phyloP scores from a whole-genome alignment of 345 rosid genomes.

The Trapa bicornis region DNA sequence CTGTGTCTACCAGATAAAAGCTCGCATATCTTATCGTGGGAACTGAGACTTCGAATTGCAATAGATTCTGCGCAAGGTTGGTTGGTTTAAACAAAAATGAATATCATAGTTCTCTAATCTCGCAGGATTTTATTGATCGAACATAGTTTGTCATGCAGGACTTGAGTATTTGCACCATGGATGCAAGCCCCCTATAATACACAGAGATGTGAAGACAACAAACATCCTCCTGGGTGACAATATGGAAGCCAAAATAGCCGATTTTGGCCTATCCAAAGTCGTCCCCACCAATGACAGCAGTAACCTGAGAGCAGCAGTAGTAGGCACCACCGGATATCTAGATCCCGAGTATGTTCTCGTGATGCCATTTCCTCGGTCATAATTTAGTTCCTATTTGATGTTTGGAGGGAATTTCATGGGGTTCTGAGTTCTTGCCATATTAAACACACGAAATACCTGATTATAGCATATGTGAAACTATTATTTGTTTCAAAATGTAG shows the following conservation, averaged over 20 bases:
- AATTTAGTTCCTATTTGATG: not conserved
- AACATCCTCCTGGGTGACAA: conserved; percentile 21
- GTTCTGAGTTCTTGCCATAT: not conserved
- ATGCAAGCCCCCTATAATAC: conserved; percentile 22
- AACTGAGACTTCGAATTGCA: conserved; percentile 38
- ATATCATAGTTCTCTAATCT: not conserved
- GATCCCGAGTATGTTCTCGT: conserved; percentile 9
- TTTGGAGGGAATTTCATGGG: not conserved
- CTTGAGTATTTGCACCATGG: conserved; percentile 25
- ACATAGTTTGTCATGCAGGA: conserved; percentile 6
- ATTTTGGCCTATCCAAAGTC: conserved; percentile 13
- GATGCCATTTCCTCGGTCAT: not conserved
- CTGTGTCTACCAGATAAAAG: conserved; percentile 16
- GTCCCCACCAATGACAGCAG: conserved; percentile 3
- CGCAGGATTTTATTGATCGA: too few relatives aligned
- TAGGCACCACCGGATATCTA: conserved; percentile 13
- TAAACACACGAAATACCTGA: too few relatives aligned
- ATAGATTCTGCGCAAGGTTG: conserved; percentile 55
- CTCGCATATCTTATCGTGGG: conserved; percentile 34
- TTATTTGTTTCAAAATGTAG: not conserved
- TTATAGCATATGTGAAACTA: too few relatives aligned
- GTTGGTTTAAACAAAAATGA: not conserved
- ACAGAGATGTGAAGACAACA: conserved; percentile 17
- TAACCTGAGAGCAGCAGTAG: conserved; percentile 5
- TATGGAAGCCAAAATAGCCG: conserved; percentile 12